Base-by-base conservation (phyloP, 371 early-diverging fungal species). In the Vittaforma corneae region DNA sequence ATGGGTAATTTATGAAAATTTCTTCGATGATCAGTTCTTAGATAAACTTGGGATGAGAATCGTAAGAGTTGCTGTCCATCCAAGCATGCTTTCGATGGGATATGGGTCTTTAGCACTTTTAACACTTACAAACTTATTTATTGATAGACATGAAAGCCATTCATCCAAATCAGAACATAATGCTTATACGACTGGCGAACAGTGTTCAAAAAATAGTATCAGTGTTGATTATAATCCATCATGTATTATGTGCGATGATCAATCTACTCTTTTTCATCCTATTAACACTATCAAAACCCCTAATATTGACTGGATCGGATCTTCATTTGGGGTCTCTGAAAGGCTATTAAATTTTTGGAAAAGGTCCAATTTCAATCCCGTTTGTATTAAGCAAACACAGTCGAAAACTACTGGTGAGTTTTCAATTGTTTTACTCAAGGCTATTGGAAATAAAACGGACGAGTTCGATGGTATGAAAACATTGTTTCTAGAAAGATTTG, bases 11-110 rank as follows among this genome's bases (percentile, higher is more conserved):
- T 91, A 92, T 71, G 83, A 85, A 53, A 88, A 91, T 77, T 93
- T 87, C 83, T 90, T 90, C 80, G 92, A 93, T 77, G 87, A 88
- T 63, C 92, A 90, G 70, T 92, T 96, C 80, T 90, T 92, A 1
- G 80, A 86, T 26, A 81, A 90, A 35, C 86, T 86, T 0, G 97
- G 98, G 34, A 89, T 92, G 14, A 86, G 98, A 62, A 85, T 98
- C n/a, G 93, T 98, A n/a, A 88, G 98, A 62, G 92, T 98, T 67
- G 95, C 96, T 32, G 92, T 95, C 0, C 93, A 93, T 77, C 95
- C 94, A 2, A 92, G 92, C 65, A 93, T 91, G 73, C 82, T 85
- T 50, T 83, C 86, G 68, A 95, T 93, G 96, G 96, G 97, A 1
- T 95, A 93, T 78, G 98, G 98, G 0, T 79, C 84, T 20, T 82